Evolutionary conservation across 2,329 filamentous ascomycete genomes (phyloP), one percentile per base, ranked within the genome.

Genomic region (Penicillium sp.): DNA sequence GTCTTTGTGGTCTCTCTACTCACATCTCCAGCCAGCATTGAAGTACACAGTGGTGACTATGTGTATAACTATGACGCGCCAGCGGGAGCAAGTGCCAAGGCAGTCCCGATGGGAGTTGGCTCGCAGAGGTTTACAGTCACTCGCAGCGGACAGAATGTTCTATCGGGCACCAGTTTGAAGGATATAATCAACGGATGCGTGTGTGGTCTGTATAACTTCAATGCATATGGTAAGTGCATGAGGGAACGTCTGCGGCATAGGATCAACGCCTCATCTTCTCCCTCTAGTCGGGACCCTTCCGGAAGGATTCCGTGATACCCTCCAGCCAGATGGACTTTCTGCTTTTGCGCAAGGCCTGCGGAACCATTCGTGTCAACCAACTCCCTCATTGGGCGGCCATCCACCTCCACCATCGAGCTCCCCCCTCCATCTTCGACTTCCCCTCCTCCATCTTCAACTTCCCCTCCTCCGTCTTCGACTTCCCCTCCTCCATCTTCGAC

Each of bases 1-100:
- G 74, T 80, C 18, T 81, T 79, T 28, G 72, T 80, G 8, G 77
- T 79, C 12, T 72, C 77, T 0, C 61, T 81, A 18, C 71, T 81
- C 49, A 74, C 69, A 43, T 62, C 68, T 1, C 64, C 72, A 1
- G 78, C 72, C 2, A 75, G 64, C 0, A 59, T 81, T 5, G 68
- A 71, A 3, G 68, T 77, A 2, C 56, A 56, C 10, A 56, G 42
- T 2, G 57, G 57, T 0, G 53, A 51, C 0, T 55, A 16, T 4
- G 22, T 54, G 4, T 50, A 56, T 12, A 31, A 40, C 10, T 59
- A 52, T 8, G 44, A 58, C 3, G 75, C 74, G 2, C 68, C 73
- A 0, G 73, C 72, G 0, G 75, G 73, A 4, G 68, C 73, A 4
- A 72, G 64, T 35, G 65, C 72, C n/a, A 70, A 67, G 52, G 61